Conservation (phyloP, 148 eudicot species). For the Spergularia marina region DNA sequence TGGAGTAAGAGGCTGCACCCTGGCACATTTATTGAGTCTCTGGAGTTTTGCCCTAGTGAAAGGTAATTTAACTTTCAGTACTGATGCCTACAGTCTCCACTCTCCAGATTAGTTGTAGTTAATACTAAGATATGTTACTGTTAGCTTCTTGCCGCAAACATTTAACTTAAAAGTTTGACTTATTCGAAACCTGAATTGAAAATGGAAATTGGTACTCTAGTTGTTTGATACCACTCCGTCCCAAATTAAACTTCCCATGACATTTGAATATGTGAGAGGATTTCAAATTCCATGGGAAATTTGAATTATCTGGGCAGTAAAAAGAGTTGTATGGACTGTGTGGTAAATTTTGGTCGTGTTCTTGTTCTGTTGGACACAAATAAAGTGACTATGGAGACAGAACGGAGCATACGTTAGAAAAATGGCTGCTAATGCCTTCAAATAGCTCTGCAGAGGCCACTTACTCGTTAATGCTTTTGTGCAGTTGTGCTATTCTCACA, state of each 20-base stretch:
- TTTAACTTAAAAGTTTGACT: neutral
- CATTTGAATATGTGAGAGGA: too few species aligned
- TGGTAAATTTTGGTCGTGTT: neutral
- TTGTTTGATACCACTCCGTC: neutral
- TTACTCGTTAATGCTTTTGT: neutral
- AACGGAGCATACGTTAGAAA: neutral
- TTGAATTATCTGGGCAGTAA: neutral
- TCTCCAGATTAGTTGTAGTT: constrained; percentile 2
- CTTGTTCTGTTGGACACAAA: neutral
- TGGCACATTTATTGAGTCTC: constrained; percentile 61
- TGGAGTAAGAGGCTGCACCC: constrained; percentile 89
- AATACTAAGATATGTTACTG: neutral
- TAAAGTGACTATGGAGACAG: neutral
- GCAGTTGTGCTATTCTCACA: neutral
- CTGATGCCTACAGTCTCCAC: neutral
- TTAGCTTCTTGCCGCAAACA: neutral
- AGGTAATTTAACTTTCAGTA: constrained; percentile 43
- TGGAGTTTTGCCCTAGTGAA: constrained; percentile 94
- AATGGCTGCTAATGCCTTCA: neutral
- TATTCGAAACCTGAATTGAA: neutral
- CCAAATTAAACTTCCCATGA: too few species aligned
- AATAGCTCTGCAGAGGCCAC: neutral
- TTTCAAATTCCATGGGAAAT: too few species aligned
- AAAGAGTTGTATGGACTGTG: neutral
- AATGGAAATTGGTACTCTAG: neutral